Evolutionary conservation across 108 stramenopile genomes (phyloP).

Genomic region (Skeletonema costatum): DNA sequence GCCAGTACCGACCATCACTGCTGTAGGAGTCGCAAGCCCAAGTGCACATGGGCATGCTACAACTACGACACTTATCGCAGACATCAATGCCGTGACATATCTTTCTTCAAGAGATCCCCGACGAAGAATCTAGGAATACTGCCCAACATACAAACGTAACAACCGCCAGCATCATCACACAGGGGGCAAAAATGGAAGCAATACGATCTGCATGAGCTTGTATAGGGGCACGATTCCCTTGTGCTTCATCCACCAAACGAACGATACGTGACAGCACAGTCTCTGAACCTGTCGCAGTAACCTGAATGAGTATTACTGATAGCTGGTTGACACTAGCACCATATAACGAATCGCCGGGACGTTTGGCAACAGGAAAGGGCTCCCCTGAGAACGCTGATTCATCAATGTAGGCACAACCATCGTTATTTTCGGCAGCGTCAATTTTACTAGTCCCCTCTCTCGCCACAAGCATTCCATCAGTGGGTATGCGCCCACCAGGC

Average conservation of each 20-base stretch:
- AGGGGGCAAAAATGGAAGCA: slow-evolving; percentile 91
- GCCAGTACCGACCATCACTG: slow-evolving; percentile 97
- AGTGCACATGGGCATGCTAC: slow-evolving; percentile 97
- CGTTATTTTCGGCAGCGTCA: not conserved
- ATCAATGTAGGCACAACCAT: slow-evolving; percentile 68
- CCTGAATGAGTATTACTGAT: slow-evolving; percentile 68
- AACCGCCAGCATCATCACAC: slow-evolving; percentile 68
- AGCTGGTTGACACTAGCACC: slow-evolving; percentile 83
- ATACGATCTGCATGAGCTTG: slow-evolving; percentile 91
- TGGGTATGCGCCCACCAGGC: slow-evolving; percentile 77
- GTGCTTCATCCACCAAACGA: slow-evolving; percentile 93
- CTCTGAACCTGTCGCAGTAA: slow-evolving; percentile 76
- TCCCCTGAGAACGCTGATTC: slow-evolving; percentile 95
- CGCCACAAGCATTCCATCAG: slow-evolving; percentile 72
- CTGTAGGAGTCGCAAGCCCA: slow-evolving; percentile 98
- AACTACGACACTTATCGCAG: slow-evolving; percentile 88
- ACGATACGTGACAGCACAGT: slow-evolving; percentile 86
- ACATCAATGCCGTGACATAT: slow-evolving; percentile 65
- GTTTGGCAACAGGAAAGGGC: slow-evolving; percentile 85
- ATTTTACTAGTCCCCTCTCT: slow-evolving; percentile 13
- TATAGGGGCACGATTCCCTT: slow-evolving; percentile 91
- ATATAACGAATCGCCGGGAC: slow-evolving; percentile 56
- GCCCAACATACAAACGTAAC: slow-evolving; percentile 81
- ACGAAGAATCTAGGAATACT: slow-evolving; percentile 34
- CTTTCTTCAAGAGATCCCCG: slow-evolving; percentile 43